Evolutionary conservation across 352 stramenopile genomes (phyloP).

Genomic region (Globisporangium viniferum): DNA sequence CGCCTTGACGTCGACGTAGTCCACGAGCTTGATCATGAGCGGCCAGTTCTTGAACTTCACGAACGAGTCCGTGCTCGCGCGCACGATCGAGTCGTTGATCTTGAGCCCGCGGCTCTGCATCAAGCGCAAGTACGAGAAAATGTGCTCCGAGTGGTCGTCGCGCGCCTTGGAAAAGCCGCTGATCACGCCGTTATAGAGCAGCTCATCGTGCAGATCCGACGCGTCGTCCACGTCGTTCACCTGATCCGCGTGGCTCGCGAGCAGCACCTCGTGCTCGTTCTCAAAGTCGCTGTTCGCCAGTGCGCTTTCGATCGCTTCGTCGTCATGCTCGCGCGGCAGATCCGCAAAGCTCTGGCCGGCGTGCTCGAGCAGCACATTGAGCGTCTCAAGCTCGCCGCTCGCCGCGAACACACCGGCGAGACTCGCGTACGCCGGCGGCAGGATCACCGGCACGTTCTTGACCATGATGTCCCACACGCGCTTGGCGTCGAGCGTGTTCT

Average conservation of each 20-base stretch:
- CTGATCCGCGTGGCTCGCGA: conserved; percentile 15
- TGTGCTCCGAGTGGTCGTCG: conserved; percentile 63
- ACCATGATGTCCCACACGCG: conserved; percentile 77
- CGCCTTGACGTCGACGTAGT: conserved; percentile 41
- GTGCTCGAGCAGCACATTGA: conserved; percentile 61
- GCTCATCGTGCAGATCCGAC: conserved; percentile 34
- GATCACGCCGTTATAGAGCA: conserved; percentile 80
- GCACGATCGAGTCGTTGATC: conserved; percentile 76
- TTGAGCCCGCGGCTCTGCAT: conserved; percentile 47
- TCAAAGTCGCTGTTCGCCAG: conserved; percentile 25
- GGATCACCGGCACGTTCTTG: conserved; percentile 53
- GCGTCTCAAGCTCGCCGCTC: conserved; percentile 62
- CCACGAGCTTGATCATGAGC: conserved; percentile 42
- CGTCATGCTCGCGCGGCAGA: conserved; percentile 22
- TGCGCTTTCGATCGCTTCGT: conserved; percentile 20
- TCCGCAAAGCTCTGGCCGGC: conserved; percentile 37
- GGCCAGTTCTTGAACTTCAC: conserved; percentile 63
- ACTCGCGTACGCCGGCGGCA: conserved; percentile 78
- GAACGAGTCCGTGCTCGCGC: conserved; percentile 68
- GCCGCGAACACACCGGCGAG: conserved; percentile 78
- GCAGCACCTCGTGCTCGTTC: conserved; percentile 20
- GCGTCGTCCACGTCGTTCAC: conserved; percentile 28
- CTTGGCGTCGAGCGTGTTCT: conserved; percentile 71
- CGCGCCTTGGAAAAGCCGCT: conserved; percentile 76
- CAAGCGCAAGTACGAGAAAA: conserved; percentile 52